These are phyloP conservation scores for Solanum etuberosum DNA, from an alignment of 257 asterid species.

Conservation along the genomic window DNA sequence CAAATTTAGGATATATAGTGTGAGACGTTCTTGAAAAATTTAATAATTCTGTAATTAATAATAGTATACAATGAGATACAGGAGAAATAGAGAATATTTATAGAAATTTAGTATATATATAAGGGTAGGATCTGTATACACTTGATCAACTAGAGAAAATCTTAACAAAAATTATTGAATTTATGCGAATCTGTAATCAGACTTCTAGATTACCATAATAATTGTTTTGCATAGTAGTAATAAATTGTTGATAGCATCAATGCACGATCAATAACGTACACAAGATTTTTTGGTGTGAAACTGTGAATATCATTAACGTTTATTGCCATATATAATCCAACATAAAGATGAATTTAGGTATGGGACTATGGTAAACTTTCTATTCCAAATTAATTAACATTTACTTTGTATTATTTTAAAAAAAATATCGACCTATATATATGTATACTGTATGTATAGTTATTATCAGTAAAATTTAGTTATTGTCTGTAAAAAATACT, in stretches of 20 bases:
- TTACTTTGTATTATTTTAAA: neutral
- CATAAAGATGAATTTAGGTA: neutral
- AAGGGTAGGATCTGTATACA: neutral
- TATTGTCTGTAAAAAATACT: too few relatives aligned
- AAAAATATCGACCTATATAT: neutral
- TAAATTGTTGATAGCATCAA: neutral
- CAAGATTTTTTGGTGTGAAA: neutral
- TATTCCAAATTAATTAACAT: neutral
- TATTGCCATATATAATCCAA: too few relatives aligned
- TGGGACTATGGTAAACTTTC: neutral
- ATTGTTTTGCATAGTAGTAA: too few relatives aligned
- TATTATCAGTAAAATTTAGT: too few relatives aligned
- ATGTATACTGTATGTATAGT: too few relatives aligned
- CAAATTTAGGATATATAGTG: neutral
- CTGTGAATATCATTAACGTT: fast-evolving
- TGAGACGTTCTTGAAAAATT: neutral
- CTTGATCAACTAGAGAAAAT: neutral
- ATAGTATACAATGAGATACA: neutral
- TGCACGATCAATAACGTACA: too few relatives aligned
- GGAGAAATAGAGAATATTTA: neutral
- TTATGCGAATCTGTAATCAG: too few relatives aligned
- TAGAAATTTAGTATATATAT: too few relatives aligned
- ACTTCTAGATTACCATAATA: neutral
- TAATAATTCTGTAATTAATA: too few relatives aligned
- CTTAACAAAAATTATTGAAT: too few relatives aligned